Percentiles rank a stretch among this genome's conserved stretches.
These are phyloP conservation scores for Monosporascus sp. DNA, from an alignment of 2,329 filamentous ascomycete genomes.

Conservation along the genomic window DNA sequence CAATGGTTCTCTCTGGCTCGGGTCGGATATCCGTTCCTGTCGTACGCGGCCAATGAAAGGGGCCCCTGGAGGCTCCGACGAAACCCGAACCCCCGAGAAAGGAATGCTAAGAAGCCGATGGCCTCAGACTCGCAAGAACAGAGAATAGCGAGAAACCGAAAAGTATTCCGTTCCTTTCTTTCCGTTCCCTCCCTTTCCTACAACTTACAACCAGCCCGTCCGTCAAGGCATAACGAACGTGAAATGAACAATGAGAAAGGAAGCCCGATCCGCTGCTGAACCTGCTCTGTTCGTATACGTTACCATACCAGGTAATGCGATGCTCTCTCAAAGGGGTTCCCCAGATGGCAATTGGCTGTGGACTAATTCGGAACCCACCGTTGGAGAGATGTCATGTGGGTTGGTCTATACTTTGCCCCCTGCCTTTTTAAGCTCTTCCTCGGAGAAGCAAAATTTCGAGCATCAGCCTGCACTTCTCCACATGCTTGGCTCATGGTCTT, in stretches of 20 bases:
- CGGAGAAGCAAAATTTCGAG: constrained; percentile 20
- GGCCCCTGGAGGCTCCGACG: constrained; percentile 2
- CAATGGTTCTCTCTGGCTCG: constrained; percentile 5
- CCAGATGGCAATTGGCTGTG: neutral
- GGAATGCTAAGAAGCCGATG: neutral
- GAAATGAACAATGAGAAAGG: too few species aligned
- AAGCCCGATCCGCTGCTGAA: too few species aligned
- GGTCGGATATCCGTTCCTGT: constrained; percentile 15
- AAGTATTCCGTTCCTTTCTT: too few species aligned
- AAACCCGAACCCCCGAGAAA: neutral
- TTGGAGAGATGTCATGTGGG: constrained; percentile 5
- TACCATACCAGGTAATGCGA: too few species aligned
- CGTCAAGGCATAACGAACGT: too few species aligned
- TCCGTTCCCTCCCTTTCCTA: too few species aligned
- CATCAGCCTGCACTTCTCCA: constrained; percentile 11
- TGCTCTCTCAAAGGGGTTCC: neutral
- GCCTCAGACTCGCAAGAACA: too few species aligned
- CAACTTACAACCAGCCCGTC: too few species aligned
- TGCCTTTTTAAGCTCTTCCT: constrained; percentile 7
- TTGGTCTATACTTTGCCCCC: neutral
- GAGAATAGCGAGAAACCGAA: too few species aligned
- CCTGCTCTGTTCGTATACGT: too few species aligned
- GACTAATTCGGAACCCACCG: constrained; percentile 7
- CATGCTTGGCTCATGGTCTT: constrained; percentile 7
- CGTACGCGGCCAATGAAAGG: constrained; percentile 13